Conservation (phyloP, 192 early-diverging fungal species). For the Phycomyces nitens region DNA sequence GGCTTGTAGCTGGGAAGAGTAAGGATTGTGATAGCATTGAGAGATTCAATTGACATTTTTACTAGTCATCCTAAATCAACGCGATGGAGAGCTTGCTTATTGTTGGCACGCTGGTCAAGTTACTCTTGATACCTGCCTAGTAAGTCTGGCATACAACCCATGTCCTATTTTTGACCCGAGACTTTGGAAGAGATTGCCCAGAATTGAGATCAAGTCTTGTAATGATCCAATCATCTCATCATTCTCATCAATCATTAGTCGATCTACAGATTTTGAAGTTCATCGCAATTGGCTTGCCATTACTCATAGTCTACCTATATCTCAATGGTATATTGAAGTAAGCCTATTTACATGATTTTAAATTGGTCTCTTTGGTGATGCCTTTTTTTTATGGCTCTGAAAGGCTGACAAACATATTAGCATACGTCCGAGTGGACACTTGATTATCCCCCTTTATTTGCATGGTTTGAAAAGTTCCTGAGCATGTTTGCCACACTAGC, state of each 20-base stretch:
- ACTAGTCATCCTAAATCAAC: not conserved
- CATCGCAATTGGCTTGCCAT: conserved; percentile 97
- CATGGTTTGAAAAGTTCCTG: conserved; percentile 87
- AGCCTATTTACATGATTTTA: not conserved
- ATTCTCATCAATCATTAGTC: conserved; percentile 33
- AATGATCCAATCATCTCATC: no score
- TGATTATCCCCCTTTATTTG: conserved; percentile 98
- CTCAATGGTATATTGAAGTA: conserved; percentile 84
- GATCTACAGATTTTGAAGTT: conserved; percentile 98
- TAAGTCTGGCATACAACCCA: conserved; percentile 1
- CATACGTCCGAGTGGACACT: conserved; percentile 87
- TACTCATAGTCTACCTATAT: conserved; percentile 77
- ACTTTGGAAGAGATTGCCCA: not conserved
- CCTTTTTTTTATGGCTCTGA: not conserved
- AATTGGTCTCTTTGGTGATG: not conserved
- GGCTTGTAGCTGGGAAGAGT: no score
- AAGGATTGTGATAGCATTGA: no score
- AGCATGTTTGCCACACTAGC: conserved; percentile 48
- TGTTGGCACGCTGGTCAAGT: conserved; percentile 48
- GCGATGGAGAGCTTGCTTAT: conserved; percentile 35
- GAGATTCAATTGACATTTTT: no score
- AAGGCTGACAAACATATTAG: conserved; percentile 22
- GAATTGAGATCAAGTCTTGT: no score
- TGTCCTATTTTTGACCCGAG: not conserved
- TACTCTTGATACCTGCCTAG: conserved; percentile 30